Conservation (phyloP, 1,284 basidiomycete genomes). For the Coniophora puteana region DNA sequence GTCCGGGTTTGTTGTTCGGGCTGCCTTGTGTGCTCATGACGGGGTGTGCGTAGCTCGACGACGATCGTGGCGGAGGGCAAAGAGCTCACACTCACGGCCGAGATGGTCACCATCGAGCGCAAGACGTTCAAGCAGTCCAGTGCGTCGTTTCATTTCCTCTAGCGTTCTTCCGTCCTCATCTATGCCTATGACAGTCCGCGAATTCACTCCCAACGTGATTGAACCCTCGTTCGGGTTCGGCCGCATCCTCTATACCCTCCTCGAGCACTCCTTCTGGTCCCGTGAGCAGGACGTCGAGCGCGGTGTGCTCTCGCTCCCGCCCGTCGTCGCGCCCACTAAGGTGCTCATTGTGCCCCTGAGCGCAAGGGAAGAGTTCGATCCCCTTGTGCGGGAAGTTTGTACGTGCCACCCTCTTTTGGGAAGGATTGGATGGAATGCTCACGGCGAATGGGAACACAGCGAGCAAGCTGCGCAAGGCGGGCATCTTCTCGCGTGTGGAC, state of each 20-base stretch:
- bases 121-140: slow-evolving; percentile 90
- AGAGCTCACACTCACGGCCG: slow-evolving; percentile 70
- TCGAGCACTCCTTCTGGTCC: slow-evolving; percentile 97
- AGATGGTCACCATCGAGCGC: slow-evolving; percentile 77
- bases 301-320: slow-evolving; percentile 86
- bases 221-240: slow-evolving; percentile 99
- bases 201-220: slow-evolving; percentile 97
- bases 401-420: slow-evolving; percentile 35
- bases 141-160: slow-evolving; percentile 35
- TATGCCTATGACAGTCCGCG: slow-evolving; percentile 62
- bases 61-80: slow-evolving; percentile 59
- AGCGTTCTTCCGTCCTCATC: slow-evolving; percentile 9
- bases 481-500: slow-evolving; percentile 91
- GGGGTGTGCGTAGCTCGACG: slow-evolving; percentile 39
- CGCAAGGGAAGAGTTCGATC: slow-evolving; percentile 81
- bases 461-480: slow-evolving; percentile 80
- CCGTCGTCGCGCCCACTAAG: slow-evolving; percentile 94
- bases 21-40: slow-evolving; percentile 17
- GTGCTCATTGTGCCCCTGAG: slow-evolving; percentile 96
- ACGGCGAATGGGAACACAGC: slow-evolving; percentile 47
- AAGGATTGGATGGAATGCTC: slow-evolving; percentile 12
- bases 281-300: slow-evolving; percentile 89
- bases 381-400: slow-evolving; percentile 90
- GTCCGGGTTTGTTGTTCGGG: slow-evolving; percentile 28
- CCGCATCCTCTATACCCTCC: slow-evolving; percentile 90